Base-by-base conservation (phyloP, 139 green algal species). In the Chlorella sp. region DNA sequence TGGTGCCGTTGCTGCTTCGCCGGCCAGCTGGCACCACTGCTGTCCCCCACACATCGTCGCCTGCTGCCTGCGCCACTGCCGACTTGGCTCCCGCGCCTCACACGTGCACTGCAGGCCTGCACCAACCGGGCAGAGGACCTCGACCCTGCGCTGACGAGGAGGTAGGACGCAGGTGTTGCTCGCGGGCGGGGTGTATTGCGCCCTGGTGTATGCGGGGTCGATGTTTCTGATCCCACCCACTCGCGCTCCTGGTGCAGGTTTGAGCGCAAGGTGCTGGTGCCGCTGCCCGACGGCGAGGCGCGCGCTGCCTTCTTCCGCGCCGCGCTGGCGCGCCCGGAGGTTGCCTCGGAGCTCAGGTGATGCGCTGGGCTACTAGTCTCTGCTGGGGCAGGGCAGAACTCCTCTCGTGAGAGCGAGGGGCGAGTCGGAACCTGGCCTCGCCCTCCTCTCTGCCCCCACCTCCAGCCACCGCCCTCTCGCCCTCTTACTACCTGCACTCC, bases 111-210 rank as follows among this genome's bases (percentile, higher is more conserved):
- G 3, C 85, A 91, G 76, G 88, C 84, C 1, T 84, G 82, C 8
- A 90, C 88, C 53, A 93, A 93, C 61, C 88, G 88, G 41, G 81
- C 88, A 19, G 67, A 85, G 77, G 88, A 91, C 62, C 86, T 77
- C 64, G 88, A 93, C 74, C 66, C 79, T 0, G 88, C 88, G 1
- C 66, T 93, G 59, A 68, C 91, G 35, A 73, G 88, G 25, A 42
- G 73, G 51, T 76, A 35, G 65, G 35, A 38, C 15, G 12, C 15
- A 66, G 59, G 25, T 65, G 8, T 8, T 9, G 38, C 40, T 65
- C 31, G 56, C 21, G 14, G 53, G 53, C 53, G 25, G 9, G 8
- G 53, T 25, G 23, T 33, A 61, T 61, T 27, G 15, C 14, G 11
- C 53, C n/a, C n/a, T n/a, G n/a, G n/a, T 36, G 21, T 4, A 61